These are phyloP conservation scores for Avena sativa DNA, from an alignment of 176 grass and related monocot genomes.

Conservation along the genomic window DNA sequence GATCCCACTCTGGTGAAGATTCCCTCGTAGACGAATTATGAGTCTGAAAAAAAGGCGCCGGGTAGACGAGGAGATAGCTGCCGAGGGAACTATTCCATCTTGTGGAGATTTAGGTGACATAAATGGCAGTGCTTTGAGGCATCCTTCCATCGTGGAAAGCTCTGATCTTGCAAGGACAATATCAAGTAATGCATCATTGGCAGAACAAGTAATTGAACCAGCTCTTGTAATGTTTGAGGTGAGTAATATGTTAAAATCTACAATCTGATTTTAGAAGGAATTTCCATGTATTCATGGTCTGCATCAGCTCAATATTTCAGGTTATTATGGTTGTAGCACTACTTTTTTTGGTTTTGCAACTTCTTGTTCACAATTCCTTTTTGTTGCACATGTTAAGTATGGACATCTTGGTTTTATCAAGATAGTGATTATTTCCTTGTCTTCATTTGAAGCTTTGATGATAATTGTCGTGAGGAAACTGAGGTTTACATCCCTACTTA, in stretches of 20 bases:
- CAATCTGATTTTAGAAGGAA: constrained; percentile 25
- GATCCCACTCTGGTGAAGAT: constrained; percentile 61
- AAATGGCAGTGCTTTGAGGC: constrained; percentile 58
- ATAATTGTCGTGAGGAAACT: background rate
- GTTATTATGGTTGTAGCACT: background rate
- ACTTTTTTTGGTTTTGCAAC: background rate
- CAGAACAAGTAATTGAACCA: constrained; percentile 94
- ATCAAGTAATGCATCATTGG: constrained; percentile 87
- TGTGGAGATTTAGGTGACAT: constrained; percentile 65
- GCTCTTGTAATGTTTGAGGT: constrained; percentile 99
- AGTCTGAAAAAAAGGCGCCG: constrained; percentile 67
- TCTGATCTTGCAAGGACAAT: constrained; percentile 63
- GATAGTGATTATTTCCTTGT: constrained; percentile 14
- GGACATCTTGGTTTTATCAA: background rate
- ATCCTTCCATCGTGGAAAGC: constrained; percentile 53
- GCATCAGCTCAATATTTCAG: background rate
- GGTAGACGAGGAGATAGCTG: constrained; percentile 69
- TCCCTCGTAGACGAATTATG: constrained; percentile 45
- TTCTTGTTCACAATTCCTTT: background rate
- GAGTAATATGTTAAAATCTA: constrained; percentile 34
- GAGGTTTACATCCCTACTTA: background rate
- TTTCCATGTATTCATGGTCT: constrained; percentile 27
- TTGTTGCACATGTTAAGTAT: background rate
- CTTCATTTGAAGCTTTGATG: background rate
- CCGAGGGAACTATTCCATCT: constrained; percentile 69